Evolutionary conservation across 2,329 filamentous ascomycete species (phyloP).

Genomic region (Hypoxylon sp.): DNA sequence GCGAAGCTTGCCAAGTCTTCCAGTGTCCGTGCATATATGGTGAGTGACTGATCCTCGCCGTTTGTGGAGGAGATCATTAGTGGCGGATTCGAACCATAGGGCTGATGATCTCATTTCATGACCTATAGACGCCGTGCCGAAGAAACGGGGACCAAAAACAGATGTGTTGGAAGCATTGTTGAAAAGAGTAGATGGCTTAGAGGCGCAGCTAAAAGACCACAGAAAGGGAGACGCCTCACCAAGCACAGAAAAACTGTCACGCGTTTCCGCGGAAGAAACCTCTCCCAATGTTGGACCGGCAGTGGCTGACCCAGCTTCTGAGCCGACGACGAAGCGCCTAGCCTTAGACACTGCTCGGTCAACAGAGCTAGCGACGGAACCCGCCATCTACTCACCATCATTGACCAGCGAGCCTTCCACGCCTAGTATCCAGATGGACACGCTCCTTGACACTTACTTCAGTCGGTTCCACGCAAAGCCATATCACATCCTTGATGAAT

Average conservation of each 20-base stretch:
- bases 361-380: slow-evolving; percentile 55
- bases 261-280: slow-evolving; percentile 49
- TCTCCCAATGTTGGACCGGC: slow-evolving; percentile 45
- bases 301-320: slow-evolving; percentile 51
- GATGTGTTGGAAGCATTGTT: slow-evolving; percentile 88
- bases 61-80: slow-evolving; percentile 17
- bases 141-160: slow-evolving; percentile 91
- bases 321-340: slow-evolving; percentile 60
- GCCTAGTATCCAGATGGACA: slow-evolving; percentile 68
- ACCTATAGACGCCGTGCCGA: slow-evolving; percentile 82
- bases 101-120: slow-evolving; percentile 32
- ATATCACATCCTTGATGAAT: slow-evolving; percentile 85
- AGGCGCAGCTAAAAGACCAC: slow-evolving; percentile 82
- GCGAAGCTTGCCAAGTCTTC: slow-evolving; percentile 91
- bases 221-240: slow-evolving; percentile 64
- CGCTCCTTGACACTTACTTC: slow-evolving; percentile 84
- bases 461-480: slow-evolving; percentile 84
- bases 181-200: slow-evolving; percentile 87
- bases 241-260: slow-evolving; percentile 53
- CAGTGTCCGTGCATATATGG: slow-evolving; percentile 91
- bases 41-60: slow-evolving; percentile 60
- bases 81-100: slow-evolving; percentile 2
- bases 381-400: slow-evolving; percentile 61
- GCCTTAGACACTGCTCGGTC: slow-evolving; percentile 57
- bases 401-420: slow-evolving; percentile 61